Percentiles rank a stretch among this genome's conserved stretches.
These are phyloP conservation scores for Suillus fuscotomentosus DNA, from an alignment of 768 basidiomycete genomes.

Conservation along the genomic window DNA sequence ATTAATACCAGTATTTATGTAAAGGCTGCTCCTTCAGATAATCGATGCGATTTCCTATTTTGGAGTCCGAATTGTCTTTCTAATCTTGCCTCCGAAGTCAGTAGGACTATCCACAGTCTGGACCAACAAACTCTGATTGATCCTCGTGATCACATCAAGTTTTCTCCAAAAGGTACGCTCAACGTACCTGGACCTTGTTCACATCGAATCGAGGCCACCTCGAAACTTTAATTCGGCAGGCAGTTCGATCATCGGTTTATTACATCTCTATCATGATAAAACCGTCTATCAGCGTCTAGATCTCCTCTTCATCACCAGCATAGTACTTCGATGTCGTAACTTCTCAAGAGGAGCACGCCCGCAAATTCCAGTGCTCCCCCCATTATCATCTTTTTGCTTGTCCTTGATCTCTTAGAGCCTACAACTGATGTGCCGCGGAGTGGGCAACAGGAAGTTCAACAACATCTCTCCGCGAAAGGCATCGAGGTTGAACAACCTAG, in stretches of 20 bases:
- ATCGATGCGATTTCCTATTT: conserved; percentile 27
- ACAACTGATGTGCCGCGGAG: background rate
- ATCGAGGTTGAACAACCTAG: background rate
- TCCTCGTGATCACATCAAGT: background rate
- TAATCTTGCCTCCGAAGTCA: background rate
- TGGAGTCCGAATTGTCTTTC: conserved; percentile 3
- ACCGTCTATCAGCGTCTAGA: background rate
- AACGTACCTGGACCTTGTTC: background rate
- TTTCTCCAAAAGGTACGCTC: background rate
- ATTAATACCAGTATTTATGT: background rate
- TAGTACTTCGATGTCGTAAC: background rate
- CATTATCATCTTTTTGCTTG: too few relatives aligned
- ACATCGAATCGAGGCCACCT: background rate
- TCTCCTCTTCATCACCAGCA: too few relatives aligned
- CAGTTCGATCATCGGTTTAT: background rate
- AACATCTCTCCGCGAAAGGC: background rate
- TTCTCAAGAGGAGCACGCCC: too few relatives aligned
- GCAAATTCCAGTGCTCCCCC: too few relatives aligned
- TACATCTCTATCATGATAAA: too few relatives aligned
- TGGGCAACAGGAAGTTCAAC: background rate
- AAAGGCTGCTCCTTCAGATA: conserved; percentile 22
- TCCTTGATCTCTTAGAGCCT: background rate
- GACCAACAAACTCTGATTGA: background rate
- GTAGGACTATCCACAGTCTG: background rate
- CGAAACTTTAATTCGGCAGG: background rate